phyloP scores from a whole-genome alignment of 345 rosid species.

The Eucalyptus erythrocorys region DNA sequence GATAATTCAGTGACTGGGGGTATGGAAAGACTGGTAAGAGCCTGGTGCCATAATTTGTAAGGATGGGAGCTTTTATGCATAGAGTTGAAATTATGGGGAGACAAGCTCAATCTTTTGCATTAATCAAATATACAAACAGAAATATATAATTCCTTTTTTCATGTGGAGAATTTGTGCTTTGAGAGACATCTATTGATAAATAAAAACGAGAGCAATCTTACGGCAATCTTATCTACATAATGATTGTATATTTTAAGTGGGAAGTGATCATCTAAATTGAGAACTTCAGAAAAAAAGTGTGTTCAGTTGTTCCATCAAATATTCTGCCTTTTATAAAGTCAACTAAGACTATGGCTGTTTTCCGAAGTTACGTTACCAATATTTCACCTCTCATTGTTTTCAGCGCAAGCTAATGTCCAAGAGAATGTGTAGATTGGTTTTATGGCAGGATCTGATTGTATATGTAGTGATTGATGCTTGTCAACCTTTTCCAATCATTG shows the following conservation, averaged over 20 bases:
- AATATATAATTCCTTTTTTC: background rate
- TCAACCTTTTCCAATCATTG: background rate
- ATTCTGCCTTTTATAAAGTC: background rate
- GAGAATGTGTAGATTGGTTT: background rate
- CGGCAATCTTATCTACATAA: background rate
- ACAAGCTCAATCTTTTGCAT: background rate
- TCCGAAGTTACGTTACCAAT: background rate
- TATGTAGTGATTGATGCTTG: background rate
- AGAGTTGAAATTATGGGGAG: background rate
- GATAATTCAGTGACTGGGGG: slow-evolving; percentile 53
- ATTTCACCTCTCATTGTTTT: background rate
- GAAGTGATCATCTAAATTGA: background rate
- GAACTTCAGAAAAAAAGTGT: background rate
- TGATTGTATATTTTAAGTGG: background rate
- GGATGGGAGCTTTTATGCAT: background rate
- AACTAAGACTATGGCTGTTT: background rate
- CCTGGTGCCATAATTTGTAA: background rate
- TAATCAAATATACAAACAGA: background rate
- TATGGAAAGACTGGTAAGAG: slow-evolving; percentile 55
- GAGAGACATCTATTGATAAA: background rate
- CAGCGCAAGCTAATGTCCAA: background rate
- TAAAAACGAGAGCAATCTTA: background rate
- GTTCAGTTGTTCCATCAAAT: background rate
- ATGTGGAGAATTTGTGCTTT: background rate
- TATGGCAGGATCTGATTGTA: background rate